These are phyloP conservation scores for Ustilago loliicola DNA, from an alignment of 1,284 basidiomycete species.

Conservation along the genomic window DNA sequence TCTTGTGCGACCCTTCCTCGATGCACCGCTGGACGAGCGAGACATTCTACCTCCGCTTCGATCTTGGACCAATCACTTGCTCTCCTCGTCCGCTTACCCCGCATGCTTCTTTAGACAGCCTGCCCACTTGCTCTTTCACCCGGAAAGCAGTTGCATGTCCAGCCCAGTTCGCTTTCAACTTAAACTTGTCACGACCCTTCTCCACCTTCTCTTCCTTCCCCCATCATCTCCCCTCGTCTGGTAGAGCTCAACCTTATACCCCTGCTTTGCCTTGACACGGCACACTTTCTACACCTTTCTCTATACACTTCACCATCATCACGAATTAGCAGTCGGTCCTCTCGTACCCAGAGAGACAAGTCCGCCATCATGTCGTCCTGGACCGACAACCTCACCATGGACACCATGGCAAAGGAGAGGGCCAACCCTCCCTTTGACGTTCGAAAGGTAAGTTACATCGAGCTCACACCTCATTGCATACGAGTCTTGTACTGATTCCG, in stretches of 20 bases:
- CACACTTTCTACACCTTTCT: background rate
- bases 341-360: constrained; percentile 38
- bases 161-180: constrained; percentile 5
- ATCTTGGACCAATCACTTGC: background rate
- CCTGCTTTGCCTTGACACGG: constrained; percentile 5
- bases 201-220: background rate
- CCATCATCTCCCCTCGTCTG: constrained; percentile 8
- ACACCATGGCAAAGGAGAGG: constrained; percentile 72
- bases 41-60: background rate
- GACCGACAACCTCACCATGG: constrained; percentile 63
- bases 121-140: background rate
- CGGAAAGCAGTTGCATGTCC: background rate
- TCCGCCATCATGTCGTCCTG: constrained; percentile 48
- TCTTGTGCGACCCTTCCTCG: constrained; percentile 3
- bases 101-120: background rate
- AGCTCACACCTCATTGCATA: background rate
- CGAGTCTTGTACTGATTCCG: background rate
- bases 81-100: constrained; percentile 3
- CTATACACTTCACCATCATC: background rate
- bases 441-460: constrained; percentile 67
- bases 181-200: constrained; percentile 3
- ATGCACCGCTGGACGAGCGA: background rate
- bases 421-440: constrained; percentile 74
- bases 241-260: constrained; percentile 10
- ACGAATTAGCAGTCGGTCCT: constrained; percentile 10